Evolutionary conservation across 805 yeast genomes (phyloP).

Genomic region (Suhomyces tanzawaensis): DNA sequence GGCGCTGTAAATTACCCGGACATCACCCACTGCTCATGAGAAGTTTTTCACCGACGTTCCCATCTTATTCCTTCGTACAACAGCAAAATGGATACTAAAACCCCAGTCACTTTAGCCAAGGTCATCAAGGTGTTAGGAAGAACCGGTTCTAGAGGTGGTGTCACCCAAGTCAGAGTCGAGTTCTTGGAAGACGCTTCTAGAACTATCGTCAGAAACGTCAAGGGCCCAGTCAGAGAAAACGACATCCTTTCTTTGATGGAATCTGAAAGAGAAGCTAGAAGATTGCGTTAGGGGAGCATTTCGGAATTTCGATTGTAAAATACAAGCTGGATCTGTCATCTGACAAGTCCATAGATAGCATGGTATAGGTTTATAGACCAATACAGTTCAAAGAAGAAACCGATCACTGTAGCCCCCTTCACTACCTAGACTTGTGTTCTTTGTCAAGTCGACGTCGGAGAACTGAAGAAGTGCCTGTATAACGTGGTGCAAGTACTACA

Average conservation of each 20-base stretch:
- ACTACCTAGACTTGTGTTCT: no score
- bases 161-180: constrained; percentile 97
- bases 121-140: constrained; percentile 99
- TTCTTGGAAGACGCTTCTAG: constrained; percentile 93
- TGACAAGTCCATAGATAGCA: no score
- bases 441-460: no score
- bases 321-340: not conserved
- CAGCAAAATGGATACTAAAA: constrained; percentile 50
- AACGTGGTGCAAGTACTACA: no score
- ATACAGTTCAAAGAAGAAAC: no score
- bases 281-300: constrained; percentile 81
- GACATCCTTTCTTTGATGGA: constrained; percentile 99
- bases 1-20: no score
- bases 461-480: no score
- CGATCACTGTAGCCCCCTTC: no score
- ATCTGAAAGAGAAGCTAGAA: constrained; percentile 99
- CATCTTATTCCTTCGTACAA: not conserved
- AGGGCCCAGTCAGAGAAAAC: constrained; percentile 97
- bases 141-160: constrained; percentile 99
- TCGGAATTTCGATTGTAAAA: constrained; percentile 1
- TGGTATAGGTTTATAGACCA: not conserved
- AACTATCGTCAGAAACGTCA: constrained; percentile 96
- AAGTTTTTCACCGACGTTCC: not conserved
- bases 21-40: not conserved
- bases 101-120: constrained; percentile 99